Base-by-base conservation (phyloP, 1,139 yeast species). In the Meyerozyma sp. region DNA sequence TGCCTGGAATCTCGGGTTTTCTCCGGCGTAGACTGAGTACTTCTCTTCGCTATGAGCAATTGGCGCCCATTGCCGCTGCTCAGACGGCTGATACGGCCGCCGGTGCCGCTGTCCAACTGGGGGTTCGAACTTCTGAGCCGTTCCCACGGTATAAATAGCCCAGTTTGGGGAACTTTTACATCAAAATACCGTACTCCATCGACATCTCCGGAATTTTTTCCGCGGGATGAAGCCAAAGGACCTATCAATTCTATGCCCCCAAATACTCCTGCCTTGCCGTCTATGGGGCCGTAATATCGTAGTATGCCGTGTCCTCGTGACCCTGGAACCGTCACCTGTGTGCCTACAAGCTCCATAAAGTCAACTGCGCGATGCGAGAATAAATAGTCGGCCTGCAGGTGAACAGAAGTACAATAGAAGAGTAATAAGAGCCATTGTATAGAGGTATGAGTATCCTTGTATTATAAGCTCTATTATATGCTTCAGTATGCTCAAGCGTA, bases 201-300 rank as follows among this genome's bases (percentile, higher is more conserved):
- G 2, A 73, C 77, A 16, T 62, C 62, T 8, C 78, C 78, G 27
- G 66, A 66, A 52, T 73, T 73, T 51, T 72, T 73, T 13, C 78
- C 78, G 52, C 77, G 55, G 4, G 70, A 51, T 9, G 65, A 67
- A 18, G 84, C 82, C 23, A 66, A 59, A 5, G 84, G 79, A 3
- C 88, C 91, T 9, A 76, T 56, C 40, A 93, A 68, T 59, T 93
- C 97, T 4, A 93, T 75, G 1, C 98, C 98, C 4, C 91, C 96
- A 66, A 84, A 93, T n/a, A 73, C 68, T 0, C 96, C 96, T 23
- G 52, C 50, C 55, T 87, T 89, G 26, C 84, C 85, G 28, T 81
- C 77, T 20, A 93, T 88, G 1, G 77, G 68, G 1, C 98, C 98
- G 23, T 82, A 70, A 61, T 79, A 93, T 50, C 82, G 72, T 42